Evolutionary conservation across 345 rosid species (phyloP), one percentile per base, ranked within the genome.

Genomic region (Litchi chinensis): DNA sequence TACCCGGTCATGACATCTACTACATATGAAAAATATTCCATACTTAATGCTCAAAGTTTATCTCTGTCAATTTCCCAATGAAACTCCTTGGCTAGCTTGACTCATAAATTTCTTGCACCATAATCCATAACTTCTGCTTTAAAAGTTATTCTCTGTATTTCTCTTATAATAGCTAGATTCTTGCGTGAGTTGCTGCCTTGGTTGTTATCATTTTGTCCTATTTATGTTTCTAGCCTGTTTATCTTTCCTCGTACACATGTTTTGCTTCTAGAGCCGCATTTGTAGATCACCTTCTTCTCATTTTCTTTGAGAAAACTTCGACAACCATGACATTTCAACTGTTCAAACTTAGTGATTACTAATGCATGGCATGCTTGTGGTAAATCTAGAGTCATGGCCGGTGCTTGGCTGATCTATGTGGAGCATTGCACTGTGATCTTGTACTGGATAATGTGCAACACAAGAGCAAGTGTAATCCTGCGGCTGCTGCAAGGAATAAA

Each of bases 401-500:
- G 84, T 94, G 97, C 83, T 76, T 90, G 77, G 93, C 97, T 74
- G 97, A 92, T 83, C 46, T 92, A 41, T 92, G 95, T 78, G 93
- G 97, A 43, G 97, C 95, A 56, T 68, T 92, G 85, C 93, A 92
- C 81, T 91, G 95, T 82, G 95, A 93, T 83, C 79, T 80, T 48
- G 80, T 90, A 44, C 80, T 87, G 87, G 84, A 84, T 54, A 71
- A 86, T 6, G 39, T 72, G 19, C 76, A 76, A 72, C 81, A 73
- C 28, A 93, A 88, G 84, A 74, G 89, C 5, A 92, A 90, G 85
- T 92, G 98, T 88, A 92, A 89, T 85, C 90, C 92, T 40, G 92
- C 95, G 21, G 95, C 97, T 77, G 88, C 87, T 69, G 87, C 92
- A 50, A 91, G 87, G 87, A 93, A 90, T 82, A 77, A 70, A 52